A percentile compares a stretch with the other conserved stretches of the same genome.
Conservation (phyloP, 306 rosid species). For the Rosa rugosa region DNA sequence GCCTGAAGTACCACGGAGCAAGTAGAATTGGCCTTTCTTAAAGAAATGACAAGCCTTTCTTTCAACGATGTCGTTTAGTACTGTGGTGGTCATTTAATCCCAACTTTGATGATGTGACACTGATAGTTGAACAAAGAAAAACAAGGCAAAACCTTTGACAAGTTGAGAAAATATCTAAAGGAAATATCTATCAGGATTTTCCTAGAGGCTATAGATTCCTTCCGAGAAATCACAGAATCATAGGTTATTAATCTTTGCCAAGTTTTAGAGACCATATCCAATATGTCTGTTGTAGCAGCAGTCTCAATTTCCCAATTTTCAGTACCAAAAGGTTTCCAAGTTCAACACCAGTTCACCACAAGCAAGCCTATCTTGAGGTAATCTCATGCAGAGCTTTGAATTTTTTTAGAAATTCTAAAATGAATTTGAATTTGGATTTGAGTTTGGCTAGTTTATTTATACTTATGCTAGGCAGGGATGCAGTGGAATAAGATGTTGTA, state of each 20-base stretch:
- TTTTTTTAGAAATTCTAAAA: not conserved
- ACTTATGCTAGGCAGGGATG: constrained; percentile 25
- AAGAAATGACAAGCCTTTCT: not conserved
- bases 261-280: constrained; percentile 1
- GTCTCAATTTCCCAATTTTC: constrained; percentile 29
- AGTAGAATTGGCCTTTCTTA: no score
- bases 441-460: not conserved
- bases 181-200: not conserved
- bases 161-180: constrained; percentile 8
- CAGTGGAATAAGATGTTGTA: constrained; percentile 45
- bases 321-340: constrained; percentile 33
- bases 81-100: not conserved
- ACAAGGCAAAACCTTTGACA: not conserved
- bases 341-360: constrained; percentile 31
- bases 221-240: not conserved
- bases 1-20: no score
- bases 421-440: not conserved
- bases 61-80: not conserved
- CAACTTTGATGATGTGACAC: not conserved
- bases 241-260: not conserved
- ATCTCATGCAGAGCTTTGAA: constrained; percentile 6
- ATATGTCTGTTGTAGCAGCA: constrained; percentile 36
- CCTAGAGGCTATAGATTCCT: not conserved
- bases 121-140: not conserved
- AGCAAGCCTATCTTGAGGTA: constrained; percentile 49